phyloP scores from a whole-genome alignment of 768 basidiomycete species.

The Leccinum disarticulatum region DNA sequence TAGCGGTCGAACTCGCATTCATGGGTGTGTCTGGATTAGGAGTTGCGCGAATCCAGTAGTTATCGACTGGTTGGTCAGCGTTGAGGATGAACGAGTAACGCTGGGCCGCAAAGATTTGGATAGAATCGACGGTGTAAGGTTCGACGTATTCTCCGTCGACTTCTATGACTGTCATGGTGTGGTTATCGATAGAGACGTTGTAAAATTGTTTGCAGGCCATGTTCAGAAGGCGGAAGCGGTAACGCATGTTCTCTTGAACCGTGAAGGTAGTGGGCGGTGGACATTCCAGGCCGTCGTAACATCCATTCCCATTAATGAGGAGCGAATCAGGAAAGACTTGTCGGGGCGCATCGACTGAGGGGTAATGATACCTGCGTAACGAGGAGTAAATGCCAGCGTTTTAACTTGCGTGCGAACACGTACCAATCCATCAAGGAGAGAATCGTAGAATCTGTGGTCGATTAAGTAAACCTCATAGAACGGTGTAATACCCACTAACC shows the following conservation, averaged over 20 bases:
- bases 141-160: slow-evolving; percentile 42
- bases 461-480: background rate
- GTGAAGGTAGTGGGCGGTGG: slow-evolving; percentile 31
- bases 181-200: slow-evolving; percentile 28
- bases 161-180: slow-evolving; percentile 38
- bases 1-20: slow-evolving; percentile 9
- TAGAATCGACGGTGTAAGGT: slow-evolving; percentile 40
- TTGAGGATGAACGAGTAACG: slow-evolving; percentile 47
- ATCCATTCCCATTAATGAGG: slow-evolving; percentile 44
- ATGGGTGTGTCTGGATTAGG: background rate
- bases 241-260: slow-evolving; percentile 34
- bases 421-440: background rate
- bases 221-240: slow-evolving; percentile 40
- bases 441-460: background rate
- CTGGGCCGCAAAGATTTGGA: slow-evolving; percentile 40
- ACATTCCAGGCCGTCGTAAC: slow-evolving; percentile 25
- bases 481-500: slow-evolving; percentile 11
- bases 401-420: background rate
- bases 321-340: slow-evolving; percentile 29
- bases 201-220: slow-evolving; percentile 36
- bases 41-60: slow-evolving; percentile 37
- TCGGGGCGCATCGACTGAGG: slow-evolving; percentile 5
- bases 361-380: slow-evolving; percentile 20
- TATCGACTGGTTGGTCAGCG: slow-evolving; percentile 38
- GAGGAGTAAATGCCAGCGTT: background rate